Conservation (phyloP, 305 asterid genomes). For the Fraxinus greggii region DNA sequence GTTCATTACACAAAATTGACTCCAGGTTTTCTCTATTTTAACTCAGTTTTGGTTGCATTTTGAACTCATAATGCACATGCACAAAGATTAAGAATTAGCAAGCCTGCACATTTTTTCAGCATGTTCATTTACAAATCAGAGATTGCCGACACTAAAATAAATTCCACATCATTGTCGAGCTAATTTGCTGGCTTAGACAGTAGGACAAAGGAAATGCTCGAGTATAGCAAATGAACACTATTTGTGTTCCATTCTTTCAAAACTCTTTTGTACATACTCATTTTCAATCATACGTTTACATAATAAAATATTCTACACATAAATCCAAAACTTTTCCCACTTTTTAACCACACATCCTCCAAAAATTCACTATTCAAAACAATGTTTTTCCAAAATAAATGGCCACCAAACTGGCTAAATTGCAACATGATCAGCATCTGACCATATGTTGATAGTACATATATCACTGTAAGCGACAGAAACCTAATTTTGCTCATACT, state of each 20-base stretch:
- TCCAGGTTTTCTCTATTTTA: neutral
- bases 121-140: neutral
- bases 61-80: neutral
- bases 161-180: neutral
- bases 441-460: neutral
- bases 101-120: neutral
- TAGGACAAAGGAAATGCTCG: neutral
- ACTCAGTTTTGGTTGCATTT: neutral
- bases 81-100: neutral
- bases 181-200: neutral
- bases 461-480: neutral
- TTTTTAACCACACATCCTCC: neutral
- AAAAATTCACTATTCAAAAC: neutral
- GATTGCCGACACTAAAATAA: neutral
- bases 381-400: neutral
- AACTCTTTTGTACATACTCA: too few species aligned
- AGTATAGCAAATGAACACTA: neutral
- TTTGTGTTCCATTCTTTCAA: too few species aligned
- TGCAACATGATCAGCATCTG: neutral
- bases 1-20: neutral
- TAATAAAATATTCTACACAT: too few species aligned
- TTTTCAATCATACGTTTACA: too few species aligned
- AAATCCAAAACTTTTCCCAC: too few species aligned
- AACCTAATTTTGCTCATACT: neutral
- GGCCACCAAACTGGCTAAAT: neutral